phyloP scores from a whole-genome alignment of 2,329 filamentous ascomycete species.

The Chalaropsis thielavioides region DNA sequence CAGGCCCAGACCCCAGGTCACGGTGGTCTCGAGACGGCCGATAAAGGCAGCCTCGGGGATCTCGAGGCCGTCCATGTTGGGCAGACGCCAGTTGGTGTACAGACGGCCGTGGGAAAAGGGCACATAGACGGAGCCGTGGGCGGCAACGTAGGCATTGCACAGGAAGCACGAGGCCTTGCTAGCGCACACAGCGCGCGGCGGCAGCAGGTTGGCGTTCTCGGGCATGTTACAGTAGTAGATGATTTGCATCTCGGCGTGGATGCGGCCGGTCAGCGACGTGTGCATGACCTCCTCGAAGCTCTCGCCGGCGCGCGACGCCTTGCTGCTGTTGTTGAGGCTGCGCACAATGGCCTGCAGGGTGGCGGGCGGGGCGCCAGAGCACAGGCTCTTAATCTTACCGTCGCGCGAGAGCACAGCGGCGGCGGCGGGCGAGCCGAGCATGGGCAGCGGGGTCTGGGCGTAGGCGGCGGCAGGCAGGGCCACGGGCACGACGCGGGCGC shows the following conservation, averaged over 20 bases:
- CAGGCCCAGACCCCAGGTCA: slow-evolving; percentile 15
- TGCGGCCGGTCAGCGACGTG: slow-evolving; percentile 23
- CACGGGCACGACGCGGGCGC: slow-evolving; percentile 23
- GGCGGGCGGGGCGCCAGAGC: slow-evolving; percentile 11
- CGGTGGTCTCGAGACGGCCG: slow-evolving; percentile 12
- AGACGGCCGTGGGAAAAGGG: slow-evolving; percentile 31
- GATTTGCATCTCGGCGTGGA: slow-evolving; percentile 39
- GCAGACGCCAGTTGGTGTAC: slow-evolving; percentile 33
- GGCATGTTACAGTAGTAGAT: slow-evolving; percentile 29
- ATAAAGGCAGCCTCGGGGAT: slow-evolving; percentile 15
- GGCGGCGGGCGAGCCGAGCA: background rate
- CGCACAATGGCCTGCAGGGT: slow-evolving; percentile 14
- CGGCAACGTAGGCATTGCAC: slow-evolving; percentile 33
- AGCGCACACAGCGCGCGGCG: slow-evolving; percentile 32
- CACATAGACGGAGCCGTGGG: slow-evolving; percentile 29
- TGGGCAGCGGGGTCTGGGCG: slow-evolving; percentile 9
- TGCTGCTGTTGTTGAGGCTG: slow-evolving; percentile 10
- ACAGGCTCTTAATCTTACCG: slow-evolving; percentile 10
- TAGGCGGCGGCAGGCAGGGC: slow-evolving; percentile 20
- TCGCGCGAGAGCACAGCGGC: slow-evolving; percentile 11
- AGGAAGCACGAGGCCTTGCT: slow-evolving; percentile 39
- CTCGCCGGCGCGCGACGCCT: slow-evolving; percentile 14
- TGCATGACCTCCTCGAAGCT: slow-evolving; percentile 15
- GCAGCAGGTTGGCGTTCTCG: slow-evolving; percentile 19
- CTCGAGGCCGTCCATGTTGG: slow-evolving; percentile 20